Conservation (phyloP, 1,139 yeast genomes). For the Martiniozyma asiatica region DNA sequence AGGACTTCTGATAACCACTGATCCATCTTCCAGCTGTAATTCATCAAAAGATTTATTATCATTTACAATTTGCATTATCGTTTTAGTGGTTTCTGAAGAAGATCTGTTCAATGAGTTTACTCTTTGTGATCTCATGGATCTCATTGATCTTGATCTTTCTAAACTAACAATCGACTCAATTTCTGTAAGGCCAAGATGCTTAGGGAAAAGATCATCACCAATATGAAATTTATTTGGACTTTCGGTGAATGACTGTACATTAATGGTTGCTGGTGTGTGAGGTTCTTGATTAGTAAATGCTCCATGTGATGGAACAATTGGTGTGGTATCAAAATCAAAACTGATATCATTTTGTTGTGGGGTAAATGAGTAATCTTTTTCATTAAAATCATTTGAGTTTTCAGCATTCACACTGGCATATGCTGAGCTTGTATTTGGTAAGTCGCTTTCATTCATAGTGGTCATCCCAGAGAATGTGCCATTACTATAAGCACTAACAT, state of each 20-base stretch:
- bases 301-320: constrained; percentile 4
- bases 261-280: constrained; percentile 6
- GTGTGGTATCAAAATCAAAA: constrained; percentile 5
- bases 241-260: constrained; percentile 9
- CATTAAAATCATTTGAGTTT: not conserved
- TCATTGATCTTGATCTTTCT: constrained; percentile 57
- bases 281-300: constrained; percentile 5
- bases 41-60: constrained; percentile 20
- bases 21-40: constrained; percentile 35
- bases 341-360: not conserved
- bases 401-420: constrained; percentile 1
- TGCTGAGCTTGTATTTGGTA: not conserved
- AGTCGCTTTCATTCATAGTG: no score
- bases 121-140: constrained; percentile 29
- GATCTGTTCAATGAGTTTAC: constrained; percentile 4
- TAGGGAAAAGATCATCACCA: constrained; percentile 67
- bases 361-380: constrained; percentile 1
- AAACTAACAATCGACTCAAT: constrained; percentile 64
- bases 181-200: constrained; percentile 50
- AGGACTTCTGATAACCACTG: constrained; percentile 18
- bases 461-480: no score
- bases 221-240: constrained; percentile 16
- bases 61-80: constrained; percentile 10
- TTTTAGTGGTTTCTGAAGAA: constrained; percentile 5
- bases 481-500: constrained; percentile 3